These are phyloP conservation scores for Ustilago sp. DNA, from an alignment of 1,284 basidiomycete genomes.

Conservation along the genomic window DNA sequence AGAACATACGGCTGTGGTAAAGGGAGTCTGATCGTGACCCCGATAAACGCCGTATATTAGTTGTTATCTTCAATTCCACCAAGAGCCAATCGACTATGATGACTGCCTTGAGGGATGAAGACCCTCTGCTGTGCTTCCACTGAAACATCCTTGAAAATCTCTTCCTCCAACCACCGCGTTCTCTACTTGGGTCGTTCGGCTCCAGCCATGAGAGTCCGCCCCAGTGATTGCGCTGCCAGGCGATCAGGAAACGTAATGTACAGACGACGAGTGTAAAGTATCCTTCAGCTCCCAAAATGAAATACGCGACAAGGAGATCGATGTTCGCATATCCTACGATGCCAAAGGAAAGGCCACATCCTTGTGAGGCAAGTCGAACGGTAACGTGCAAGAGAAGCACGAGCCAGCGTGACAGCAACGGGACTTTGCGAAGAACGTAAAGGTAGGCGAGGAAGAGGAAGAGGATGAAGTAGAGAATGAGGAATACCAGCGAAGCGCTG, in stretches of 20 bases:
- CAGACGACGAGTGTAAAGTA: conserved; percentile 58
- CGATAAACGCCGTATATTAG: no score
- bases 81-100: conserved; percentile 25
- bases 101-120: neutral
- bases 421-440: conserved; percentile 10
- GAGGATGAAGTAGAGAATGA: conserved; percentile 31
- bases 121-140: conserved; percentile 5
- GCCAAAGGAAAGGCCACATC: conserved; percentile 45
- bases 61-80: no score
- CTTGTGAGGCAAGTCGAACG: conserved; percentile 45
- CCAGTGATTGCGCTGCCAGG: conserved; percentile 50
- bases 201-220: conserved; percentile 47
- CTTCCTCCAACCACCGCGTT: neutral
- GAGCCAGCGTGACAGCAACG: conserved; percentile 29
- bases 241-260: conserved; percentile 47
- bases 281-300: conserved; percentile 52
- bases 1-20: no score
- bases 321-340: conserved; percentile 30
- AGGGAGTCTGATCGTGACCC: no score
- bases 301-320: conserved; percentile 48
- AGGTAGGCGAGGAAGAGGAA: conserved; percentile 10
- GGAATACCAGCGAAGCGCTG: conserved; percentile 35
- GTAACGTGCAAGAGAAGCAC: conserved; percentile 47
- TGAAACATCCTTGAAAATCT: conserved; percentile 13
- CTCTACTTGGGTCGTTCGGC: conserved; percentile 14